Evolutionary conservation across 1,139 yeast genomes (phyloP), one percentile per base, ranked within the genome.

Genomic region (Wickerhamomyces sp.): DNA sequence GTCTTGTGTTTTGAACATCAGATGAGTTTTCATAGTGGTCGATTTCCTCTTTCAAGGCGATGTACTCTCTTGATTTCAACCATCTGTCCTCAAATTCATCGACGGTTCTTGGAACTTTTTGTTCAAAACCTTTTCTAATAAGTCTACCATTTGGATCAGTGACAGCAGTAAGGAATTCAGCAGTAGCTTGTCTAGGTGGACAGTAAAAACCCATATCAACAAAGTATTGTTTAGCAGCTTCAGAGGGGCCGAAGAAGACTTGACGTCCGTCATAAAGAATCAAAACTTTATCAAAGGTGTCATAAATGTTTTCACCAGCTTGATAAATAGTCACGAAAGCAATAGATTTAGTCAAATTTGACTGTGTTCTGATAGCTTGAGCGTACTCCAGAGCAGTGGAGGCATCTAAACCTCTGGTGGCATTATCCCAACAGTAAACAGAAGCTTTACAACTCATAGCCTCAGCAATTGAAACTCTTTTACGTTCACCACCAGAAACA

Each of bases 401-500:
- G 5, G 81, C 68, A 59, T 76, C 82, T 45, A 76, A 62, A 46
- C 82, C 82, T 61, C 81, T 69, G 8, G 81, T 76, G 5, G 81
- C 76, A 47, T 76, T 76, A 58, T 76, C 82, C 82, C 82, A 76
- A 58, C 81, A 75, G 56, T 74, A 74, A 27, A 76, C 59, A 16
- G 73, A 60, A 17, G 74, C 77, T 40, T 69, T 62, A 35, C 76
- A 70, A 27, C 74, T 73, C 51, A 71, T 58, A 0, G 77, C 78
- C 55, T 73, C 78, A 20, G 86, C 86, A 52, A 84, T 80, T 5
- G 90, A 81, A 19, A 84, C 92, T 62, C 94, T 79, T 63, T 83
- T 83, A 52, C 92, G 72, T 64, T 84, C 92, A 65, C 94, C 94
- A 53, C 94, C 94, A 33, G 90, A 81, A 27, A 84, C 86, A 61